phyloP scores from a whole-genome alignment of 2,329 filamentous ascomycete genomes.

The Orbilia brochopaga region DNA sequence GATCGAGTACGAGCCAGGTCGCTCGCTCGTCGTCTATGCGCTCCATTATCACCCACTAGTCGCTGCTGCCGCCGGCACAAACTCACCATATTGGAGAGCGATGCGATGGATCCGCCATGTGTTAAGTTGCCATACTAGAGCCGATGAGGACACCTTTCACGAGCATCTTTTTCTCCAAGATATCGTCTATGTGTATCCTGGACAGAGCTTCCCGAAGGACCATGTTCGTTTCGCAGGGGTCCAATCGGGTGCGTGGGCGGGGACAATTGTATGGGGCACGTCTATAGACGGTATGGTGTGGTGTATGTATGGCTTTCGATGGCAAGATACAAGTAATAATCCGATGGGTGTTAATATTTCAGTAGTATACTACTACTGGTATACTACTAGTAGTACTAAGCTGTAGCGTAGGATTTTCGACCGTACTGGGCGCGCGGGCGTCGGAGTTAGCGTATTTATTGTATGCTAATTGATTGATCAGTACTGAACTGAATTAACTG shows the following conservation, averaged over 20 bases:
- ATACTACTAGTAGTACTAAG: no score
- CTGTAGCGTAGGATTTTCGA: no score
- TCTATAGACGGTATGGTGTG: constrained; percentile 1
- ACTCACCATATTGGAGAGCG: constrained; percentile 39
- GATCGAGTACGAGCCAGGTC: constrained; percentile 1
- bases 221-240: constrained; percentile 15
- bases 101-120: constrained; percentile 41
- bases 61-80: constrained; percentile 49
- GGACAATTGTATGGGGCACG: not conserved
- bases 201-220: constrained; percentile 22
- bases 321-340: no score
- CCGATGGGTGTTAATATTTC: no score
- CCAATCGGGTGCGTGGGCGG: constrained; percentile 19
- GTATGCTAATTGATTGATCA: no score
- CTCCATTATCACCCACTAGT: constrained; percentile 23
- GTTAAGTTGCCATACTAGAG: constrained; percentile 31
- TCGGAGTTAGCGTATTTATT: no score
- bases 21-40: constrained; percentile 36
- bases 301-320: no score
- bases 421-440: no score
- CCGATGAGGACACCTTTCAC: constrained; percentile 50
- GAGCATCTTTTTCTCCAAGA: no score
- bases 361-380: no score
- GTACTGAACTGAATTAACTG: no score
- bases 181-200: constrained; percentile 36